Percentiles rank a stretch among this genome's conserved stretches.
Conservation (phyloP, 2,329 filamentous ascomycete genomes). For the Fusarium humuli region DNA sequence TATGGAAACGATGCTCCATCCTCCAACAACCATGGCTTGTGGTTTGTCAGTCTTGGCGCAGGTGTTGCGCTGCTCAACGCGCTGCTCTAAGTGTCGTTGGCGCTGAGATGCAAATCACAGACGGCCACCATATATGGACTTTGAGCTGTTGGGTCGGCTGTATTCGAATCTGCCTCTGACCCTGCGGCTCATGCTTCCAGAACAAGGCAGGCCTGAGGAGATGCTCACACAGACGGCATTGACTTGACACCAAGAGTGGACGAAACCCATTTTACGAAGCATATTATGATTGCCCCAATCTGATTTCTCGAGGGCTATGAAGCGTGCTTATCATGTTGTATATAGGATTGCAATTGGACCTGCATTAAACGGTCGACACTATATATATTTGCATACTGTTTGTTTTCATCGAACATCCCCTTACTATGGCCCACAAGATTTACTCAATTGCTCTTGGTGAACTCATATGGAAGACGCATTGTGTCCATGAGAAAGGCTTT, state of each 20-base stretch:
- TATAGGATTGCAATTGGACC: slow-evolving; percentile 15
- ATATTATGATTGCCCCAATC: slow-evolving; percentile 18
- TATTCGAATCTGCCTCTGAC: neutral
- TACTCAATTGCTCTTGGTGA: neutral
- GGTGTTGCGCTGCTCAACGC: slow-evolving; percentile 26
- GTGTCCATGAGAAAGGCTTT: neutral
- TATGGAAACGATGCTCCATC: slow-evolving; percentile 37
- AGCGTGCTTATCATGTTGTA: slow-evolving; percentile 21
- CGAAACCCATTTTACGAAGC: slow-evolving; percentile 5
- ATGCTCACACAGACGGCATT: neutral
- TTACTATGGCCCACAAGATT: neutral
- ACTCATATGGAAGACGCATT: neutral
- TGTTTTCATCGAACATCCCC: neutral
- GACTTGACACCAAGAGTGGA: neutral
- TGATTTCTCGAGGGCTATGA: slow-evolving; percentile 8
- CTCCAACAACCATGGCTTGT: slow-evolving; percentile 13
- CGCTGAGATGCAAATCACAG: neutral
- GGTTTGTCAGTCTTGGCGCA: slow-evolving; percentile 25
- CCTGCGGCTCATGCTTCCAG: neutral
- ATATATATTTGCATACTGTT: slow-evolving; percentile 1
- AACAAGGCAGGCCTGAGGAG: neutral
- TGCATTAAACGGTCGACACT: neutral
- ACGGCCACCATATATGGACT: neutral
- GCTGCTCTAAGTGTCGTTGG: slow-evolving; percentile 14
- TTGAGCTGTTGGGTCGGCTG: neutral